Percentiles rank a stretch among this genome's conserved stretches.
phyloP scores from a whole-genome alignment of 495 filamentous ascomycete species.

The Penicillium diatomitis region DNA sequence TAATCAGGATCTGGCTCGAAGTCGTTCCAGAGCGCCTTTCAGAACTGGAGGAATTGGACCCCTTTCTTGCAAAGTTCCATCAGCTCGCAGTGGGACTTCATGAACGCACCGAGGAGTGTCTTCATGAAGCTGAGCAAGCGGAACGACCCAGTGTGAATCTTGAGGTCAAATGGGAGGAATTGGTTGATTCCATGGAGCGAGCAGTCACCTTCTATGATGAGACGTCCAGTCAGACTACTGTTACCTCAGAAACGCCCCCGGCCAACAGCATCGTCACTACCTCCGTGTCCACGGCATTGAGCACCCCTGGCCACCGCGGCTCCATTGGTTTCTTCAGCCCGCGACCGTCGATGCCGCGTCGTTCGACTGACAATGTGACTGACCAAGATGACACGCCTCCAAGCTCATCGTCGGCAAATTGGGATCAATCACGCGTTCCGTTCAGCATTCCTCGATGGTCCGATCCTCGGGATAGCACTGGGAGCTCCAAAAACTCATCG shows the following conservation, averaged over 20 bases:
- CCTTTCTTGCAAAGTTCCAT: conserved; percentile 55
- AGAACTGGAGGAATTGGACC: conserved; percentile 32
- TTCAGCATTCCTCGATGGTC: conserved; percentile 36
- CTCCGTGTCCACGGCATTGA: background rate
- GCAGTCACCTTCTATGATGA: conserved; percentile 41
- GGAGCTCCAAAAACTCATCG: conserved; percentile 41
- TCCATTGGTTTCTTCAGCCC: conserved; percentile 38
- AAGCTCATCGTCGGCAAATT: conserved; percentile 43
- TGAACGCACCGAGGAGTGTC: conserved; percentile 62
- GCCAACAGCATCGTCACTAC: conserved; percentile 15
- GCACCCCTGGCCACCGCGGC: conserved; percentile 26
- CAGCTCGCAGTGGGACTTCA: conserved; percentile 61
- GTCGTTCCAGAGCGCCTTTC: conserved; percentile 28
- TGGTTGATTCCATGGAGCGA: conserved; percentile 58
- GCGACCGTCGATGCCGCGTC: conserved; percentile 32
- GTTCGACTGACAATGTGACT: conserved; percentile 30
- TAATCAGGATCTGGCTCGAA: conserved; percentile 84
- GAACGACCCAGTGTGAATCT: conserved; percentile 52
- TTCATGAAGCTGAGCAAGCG: conserved; percentile 61
- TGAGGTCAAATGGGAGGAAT: conserved; percentile 60
- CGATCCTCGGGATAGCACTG: conserved; percentile 38
- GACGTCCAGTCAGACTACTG: conserved; percentile 29
- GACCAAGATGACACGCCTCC: conserved; percentile 43
- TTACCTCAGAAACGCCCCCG: conserved; percentile 25
- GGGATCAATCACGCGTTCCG: conserved; percentile 38